A percentile compares a stretch with the other conserved stretches of the same genome.
Evolutionary conservation across 148 eudicot species (phyloP).

Genomic region (Vaccinium darrowii): DNA sequence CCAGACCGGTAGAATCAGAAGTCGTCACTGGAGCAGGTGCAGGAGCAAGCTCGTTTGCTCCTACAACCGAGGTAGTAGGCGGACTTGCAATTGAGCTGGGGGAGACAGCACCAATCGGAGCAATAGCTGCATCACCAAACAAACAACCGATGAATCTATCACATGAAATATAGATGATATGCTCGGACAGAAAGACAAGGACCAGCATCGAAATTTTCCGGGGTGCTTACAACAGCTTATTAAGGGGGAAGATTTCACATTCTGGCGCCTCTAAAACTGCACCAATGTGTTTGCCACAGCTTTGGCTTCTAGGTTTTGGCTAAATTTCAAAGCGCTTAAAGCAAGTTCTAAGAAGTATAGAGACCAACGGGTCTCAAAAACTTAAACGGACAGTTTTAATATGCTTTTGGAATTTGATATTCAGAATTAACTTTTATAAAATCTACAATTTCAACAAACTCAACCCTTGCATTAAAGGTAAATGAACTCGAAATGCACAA

Average conservation of each 20-base stretch:
- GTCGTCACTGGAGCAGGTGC: not conserved
- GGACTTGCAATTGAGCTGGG: constrained; percentile 8
- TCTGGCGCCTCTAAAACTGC: not conserved
- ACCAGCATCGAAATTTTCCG: not conserved
- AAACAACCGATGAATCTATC: not conserved
- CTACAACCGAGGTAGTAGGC: constrained; percentile 2
- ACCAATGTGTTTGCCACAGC: not conserved
- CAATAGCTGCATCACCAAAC: constrained; percentile 11
- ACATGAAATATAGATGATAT: not conserved
- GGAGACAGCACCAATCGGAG: constrained; percentile 16
- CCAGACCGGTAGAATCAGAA: constrained; percentile 4
- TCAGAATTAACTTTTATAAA: not conserved
- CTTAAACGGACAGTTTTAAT: not conserved
- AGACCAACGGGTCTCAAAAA: no score
- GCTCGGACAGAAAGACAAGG: not conserved
- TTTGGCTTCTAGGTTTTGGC: not conserved
- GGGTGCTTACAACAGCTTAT: not conserved
- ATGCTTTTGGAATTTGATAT: not conserved
- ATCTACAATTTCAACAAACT: not conserved
- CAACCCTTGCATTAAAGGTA: not conserved
- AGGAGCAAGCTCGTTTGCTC: not conserved
- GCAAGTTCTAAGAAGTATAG: not conserved
- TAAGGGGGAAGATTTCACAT: not conserved
- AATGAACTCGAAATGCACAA: not conserved
- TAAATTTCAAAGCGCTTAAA: not conserved